Evolutionary conservation across 1,139 yeast species (phyloP).

Genomic region (Martiniozyma asiatica): DNA sequence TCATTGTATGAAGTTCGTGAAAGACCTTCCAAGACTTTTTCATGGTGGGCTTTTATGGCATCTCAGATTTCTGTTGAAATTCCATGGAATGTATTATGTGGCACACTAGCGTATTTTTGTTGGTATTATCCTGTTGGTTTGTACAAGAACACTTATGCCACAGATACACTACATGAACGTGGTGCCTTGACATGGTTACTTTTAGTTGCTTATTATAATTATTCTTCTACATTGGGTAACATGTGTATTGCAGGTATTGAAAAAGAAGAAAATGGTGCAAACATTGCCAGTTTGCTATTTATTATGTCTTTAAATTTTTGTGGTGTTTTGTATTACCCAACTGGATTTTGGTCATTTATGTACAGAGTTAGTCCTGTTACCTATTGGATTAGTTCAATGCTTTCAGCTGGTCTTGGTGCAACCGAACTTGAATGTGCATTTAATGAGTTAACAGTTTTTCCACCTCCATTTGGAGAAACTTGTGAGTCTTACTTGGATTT

Average conservation of each 20-base stretch:
- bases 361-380: slow-evolving; percentile 44
- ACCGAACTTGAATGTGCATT: slow-evolving; percentile 31
- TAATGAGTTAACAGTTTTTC: slow-evolving; percentile 34
- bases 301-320: slow-evolving; percentile 41
- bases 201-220: slow-evolving; percentile 26
- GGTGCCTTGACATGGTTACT: slow-evolving; percentile 59
- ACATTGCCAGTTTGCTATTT: slow-evolving; percentile 31
- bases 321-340: slow-evolving; percentile 42
- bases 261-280: slow-evolving; percentile 32
- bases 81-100: slow-evolving; percentile 61
- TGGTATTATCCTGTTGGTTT: slow-evolving; percentile 81
- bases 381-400: slow-evolving; percentile 36
- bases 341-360: slow-evolving; percentile 51
- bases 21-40: slow-evolving; percentile 53
- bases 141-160: slow-evolving; percentile 41
- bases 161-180: slow-evolving; percentile 41
- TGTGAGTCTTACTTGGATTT: slow-evolving; percentile 31
- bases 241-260: slow-evolving; percentile 29
- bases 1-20: slow-evolving; percentile 83
- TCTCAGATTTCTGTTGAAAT: slow-evolving; percentile 63
- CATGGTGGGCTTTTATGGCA: slow-evolving; percentile 39
- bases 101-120: slow-evolving; percentile 55
- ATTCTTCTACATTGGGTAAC: slow-evolving; percentile 30
- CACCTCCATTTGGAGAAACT: slow-evolving; percentile 37
- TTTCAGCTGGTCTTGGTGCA: slow-evolving; percentile 33